Base-by-base conservation (phyloP, 1,139 yeast species). In the Waltiozyma sp. region DNA sequence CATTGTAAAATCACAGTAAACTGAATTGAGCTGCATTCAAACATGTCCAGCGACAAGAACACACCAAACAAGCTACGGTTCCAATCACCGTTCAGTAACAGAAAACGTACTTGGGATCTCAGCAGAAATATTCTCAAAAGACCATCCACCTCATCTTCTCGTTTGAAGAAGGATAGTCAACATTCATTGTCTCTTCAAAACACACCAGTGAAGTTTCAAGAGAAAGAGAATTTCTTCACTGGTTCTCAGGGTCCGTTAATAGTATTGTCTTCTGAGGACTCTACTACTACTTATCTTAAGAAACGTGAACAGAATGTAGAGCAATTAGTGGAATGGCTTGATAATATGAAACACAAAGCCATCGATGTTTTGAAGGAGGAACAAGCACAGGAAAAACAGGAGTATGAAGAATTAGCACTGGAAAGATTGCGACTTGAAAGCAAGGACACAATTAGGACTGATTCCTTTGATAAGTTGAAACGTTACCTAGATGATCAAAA, bases 251-350 rank as follows among this genome's bases (percentile, higher is more conserved):
- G n/a, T n/a, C n/a, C n/a, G n/a, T n/a, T n/a, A 33, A 15, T 9
- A 33, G 11, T 13, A 10, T 33, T 11, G 8, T 15, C 19, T 9
- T 15, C 19, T 6, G 11, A 13, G 18, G n/a, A n/a, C n/a, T n/a
- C n/a, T n/a, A n/a, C n/a, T n/a, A n/a, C n/a, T n/a, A n/a, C n/a
- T n/a, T n/a, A n/a, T n/a, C n/a, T n/a, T n/a, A n/a, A 28, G n/a
- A 35, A n/a, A 24, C 9, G 13, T 15, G 23, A 21, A 19, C 31
- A 34, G 18, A 19, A n/a, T 24, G 6, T 42, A 37, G 68, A 68
- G 37, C 73, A 72, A 15, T 50, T 76, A n/a, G 61, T 73, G 10
- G 56, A 62, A 19, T 78, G 84, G 84, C 69, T 78, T 28, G 68
- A 69, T 38, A 63, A 68, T 5, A 58, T 77, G 39, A 70, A 72